These are phyloP conservation scores for Chlorophyllum brunneum DNA, from an alignment of 768 basidiomycete genomes.

Conservation along the genomic window DNA sequence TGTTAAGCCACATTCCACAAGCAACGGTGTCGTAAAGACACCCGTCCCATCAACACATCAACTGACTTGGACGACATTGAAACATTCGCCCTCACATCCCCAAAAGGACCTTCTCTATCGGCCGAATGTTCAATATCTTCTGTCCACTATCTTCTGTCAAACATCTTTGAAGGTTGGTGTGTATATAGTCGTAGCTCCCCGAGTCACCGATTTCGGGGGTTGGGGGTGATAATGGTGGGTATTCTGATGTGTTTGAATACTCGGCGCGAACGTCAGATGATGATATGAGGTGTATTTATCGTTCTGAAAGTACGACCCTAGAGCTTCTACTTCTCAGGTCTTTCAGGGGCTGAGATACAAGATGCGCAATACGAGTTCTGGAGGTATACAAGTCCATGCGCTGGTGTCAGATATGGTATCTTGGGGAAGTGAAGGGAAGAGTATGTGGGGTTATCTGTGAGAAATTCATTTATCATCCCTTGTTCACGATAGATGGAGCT, in stretches of 20 bases:
- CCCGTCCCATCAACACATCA: background rate
- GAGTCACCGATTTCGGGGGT: constrained; percentile 3
- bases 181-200: too few relatives aligned
- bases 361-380: too few relatives aligned
- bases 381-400: too few relatives aligned
- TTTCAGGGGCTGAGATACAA: background rate
- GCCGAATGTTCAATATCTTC: background rate
- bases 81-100: background rate
- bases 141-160: too few relatives aligned
- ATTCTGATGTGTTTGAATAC: background rate
- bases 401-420: too few relatives aligned
- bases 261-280: constrained; percentile 1
- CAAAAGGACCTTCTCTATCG: background rate
- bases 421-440: too few relatives aligned
- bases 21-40: background rate
- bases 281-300: background rate
- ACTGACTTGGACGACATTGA: too few relatives aligned
- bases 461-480: too few relatives aligned
- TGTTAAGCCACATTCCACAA: background rate
- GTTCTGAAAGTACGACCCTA: background rate
- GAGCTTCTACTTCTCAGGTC: constrained; percentile 8
- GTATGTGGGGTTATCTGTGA: too few relatives aligned
- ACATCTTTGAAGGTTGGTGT: too few relatives aligned
- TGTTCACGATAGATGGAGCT: too few relatives aligned
- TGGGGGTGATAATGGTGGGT: background rate